These are phyloP conservation scores for Chlamydomonas reinhardtii DNA, from an alignment of 163 green algal genomes.

Conservation along the genomic window DNA sequence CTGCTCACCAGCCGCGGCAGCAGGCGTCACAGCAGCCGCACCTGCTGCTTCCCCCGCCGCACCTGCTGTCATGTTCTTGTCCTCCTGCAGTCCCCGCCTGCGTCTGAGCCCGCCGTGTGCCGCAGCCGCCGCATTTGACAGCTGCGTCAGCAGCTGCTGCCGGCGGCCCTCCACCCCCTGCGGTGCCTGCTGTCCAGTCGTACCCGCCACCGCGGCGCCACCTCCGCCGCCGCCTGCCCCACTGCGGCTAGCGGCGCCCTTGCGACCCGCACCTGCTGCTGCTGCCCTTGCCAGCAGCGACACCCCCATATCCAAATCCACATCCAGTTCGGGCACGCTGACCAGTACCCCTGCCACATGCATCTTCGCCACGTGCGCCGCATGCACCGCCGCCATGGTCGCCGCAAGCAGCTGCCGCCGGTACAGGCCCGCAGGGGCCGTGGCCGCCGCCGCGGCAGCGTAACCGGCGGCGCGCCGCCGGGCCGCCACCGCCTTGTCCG, in stretches of 20 bases:
- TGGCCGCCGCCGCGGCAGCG: neutral
- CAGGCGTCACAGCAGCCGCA: too few relatives aligned
- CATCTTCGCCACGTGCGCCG: constrained; percentile 8
- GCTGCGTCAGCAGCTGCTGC: too few relatives aligned
- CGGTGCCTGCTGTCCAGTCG: too few relatives aligned
- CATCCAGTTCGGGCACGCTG: neutral
- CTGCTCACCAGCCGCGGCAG: too few relatives aligned
- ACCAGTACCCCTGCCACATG: constrained; percentile 21
- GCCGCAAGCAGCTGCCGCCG: neutral
- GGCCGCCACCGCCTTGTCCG: too few relatives aligned
- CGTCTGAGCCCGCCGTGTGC: too few relatives aligned
- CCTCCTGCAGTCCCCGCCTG: too few relatives aligned
- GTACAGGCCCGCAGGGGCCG: neutral
- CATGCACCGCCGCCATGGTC: neutral
- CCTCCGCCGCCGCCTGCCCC: too few relatives aligned
- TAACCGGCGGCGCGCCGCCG: neutral
- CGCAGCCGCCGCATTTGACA: too few relatives aligned
- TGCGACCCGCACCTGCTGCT: neutral
- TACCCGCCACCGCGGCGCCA: neutral
- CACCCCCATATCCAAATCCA: neutral
- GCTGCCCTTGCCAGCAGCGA: neutral
- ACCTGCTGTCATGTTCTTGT: too few relatives aligned
- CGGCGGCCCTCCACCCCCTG: too few relatives aligned
- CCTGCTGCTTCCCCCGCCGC: too few relatives aligned
- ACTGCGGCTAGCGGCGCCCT: neutral